Percentiles rank a stretch among this genome's conserved stretches.
Evolutionary conservation across 23 red algal genomes (phyloP).

Genomic region (Gracilariopsis chorda): DNA sequence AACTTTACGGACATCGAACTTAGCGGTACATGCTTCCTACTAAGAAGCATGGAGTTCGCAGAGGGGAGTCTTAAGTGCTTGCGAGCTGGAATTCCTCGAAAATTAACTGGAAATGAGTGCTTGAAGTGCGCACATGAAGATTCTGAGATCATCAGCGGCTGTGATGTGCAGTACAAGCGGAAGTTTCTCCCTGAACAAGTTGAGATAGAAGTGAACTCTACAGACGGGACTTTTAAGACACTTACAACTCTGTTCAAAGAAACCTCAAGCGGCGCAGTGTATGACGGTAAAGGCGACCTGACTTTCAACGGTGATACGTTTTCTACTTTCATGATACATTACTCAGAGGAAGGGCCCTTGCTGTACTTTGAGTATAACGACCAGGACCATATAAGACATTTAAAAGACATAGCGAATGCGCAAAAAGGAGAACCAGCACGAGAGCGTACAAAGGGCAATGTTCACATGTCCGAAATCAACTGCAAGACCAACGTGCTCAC

Average conservation of each 20-base stretch:
- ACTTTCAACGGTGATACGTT: conserved; percentile 10
- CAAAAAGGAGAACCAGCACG: background rate
- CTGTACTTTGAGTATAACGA: conserved; percentile 52
- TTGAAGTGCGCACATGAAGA: background rate
- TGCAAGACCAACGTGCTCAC: background rate
- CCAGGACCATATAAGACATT: background rate
- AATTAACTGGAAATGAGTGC: conserved; percentile 1
- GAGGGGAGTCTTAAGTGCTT: background rate
- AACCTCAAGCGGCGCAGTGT: background rate
- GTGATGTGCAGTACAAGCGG: background rate
- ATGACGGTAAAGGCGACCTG: conserved; percentile 21
- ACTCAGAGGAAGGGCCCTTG: background rate
- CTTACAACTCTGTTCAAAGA: conserved; percentile 1
- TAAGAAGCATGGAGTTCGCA: background rate
- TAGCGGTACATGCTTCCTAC: conserved; percentile 10
- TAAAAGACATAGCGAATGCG: background rate
- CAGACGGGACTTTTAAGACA: background rate
- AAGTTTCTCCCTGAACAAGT: background rate
- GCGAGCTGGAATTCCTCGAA: conserved; percentile 20
- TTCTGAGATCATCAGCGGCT: conserved; percentile 3
- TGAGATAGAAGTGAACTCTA: background rate
- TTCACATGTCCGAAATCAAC: conserved; percentile 2
- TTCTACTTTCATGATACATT: conserved; percentile 10
- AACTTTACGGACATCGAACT: conserved; percentile 11
- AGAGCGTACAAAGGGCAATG: background rate